phyloP scores from a whole-genome alignment of 345 rosid species.

The Hibiscus trionum region DNA sequence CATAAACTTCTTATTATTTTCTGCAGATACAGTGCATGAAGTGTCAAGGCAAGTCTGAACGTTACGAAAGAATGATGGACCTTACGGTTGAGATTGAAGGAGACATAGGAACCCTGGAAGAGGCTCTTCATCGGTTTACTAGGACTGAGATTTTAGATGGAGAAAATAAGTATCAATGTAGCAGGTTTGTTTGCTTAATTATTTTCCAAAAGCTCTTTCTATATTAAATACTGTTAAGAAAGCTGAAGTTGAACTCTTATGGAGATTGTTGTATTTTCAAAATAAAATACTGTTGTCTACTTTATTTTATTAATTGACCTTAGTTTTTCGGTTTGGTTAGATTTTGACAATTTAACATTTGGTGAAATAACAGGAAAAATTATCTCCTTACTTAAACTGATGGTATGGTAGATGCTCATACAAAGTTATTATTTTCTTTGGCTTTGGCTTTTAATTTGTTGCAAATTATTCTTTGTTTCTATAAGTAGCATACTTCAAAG shows the following conservation, averaged over 20 bases:
- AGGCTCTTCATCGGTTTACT: slow-evolving; percentile 77
- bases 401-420: neutral
- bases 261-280: neutral
- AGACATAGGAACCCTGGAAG: slow-evolving; percentile 77
- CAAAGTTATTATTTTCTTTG: neutral
- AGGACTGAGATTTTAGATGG: slow-evolving; percentile 89
- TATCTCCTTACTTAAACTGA: neutral
- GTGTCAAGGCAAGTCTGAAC: slow-evolving; percentile 77
- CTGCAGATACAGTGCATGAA: slow-evolving; percentile 80
- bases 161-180: slow-evolving; percentile 84
- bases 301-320: neutral
- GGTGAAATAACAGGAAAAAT: neutral
- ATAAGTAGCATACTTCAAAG: no score
- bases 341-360: neutral
- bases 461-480: neutral
- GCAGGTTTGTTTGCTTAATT: slow-evolving; percentile 48
- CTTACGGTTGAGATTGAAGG: slow-evolving; percentile 95
- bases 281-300: neutral
- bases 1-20: slow-evolving; percentile 2
- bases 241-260: neutral
- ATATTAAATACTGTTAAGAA: neutral
- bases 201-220: neutral
- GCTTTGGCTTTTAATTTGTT: neutral
- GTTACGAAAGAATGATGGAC: slow-evolving; percentile 94
- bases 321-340: neutral